Conservation (phyloP, 768 basidiomycete species). For the Leccinum imitatum region DNA sequence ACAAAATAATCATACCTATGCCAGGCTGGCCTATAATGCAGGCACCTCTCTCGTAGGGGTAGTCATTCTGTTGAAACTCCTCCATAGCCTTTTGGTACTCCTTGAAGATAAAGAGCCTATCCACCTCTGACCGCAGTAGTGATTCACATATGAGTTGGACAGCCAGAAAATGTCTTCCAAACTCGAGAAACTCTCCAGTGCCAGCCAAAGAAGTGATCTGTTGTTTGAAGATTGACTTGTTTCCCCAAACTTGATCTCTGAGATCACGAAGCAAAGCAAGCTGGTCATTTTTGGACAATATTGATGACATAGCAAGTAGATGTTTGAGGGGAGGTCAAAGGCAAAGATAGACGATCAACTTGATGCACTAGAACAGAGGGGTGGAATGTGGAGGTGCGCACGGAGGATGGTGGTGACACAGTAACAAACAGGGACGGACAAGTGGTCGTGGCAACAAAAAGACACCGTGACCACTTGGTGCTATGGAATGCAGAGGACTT, state of each 20-base stretch:
- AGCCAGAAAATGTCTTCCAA: neutral
- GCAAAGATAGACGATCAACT: no score
- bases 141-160: neutral
- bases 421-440: constrained; percentile 23
- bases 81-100: neutral
- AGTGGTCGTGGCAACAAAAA: no score
- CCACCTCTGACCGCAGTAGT: neutral
- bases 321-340: no score
- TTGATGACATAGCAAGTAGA: no score
- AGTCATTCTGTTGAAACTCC: neutral
- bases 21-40: neutral
- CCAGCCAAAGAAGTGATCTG: neutral
- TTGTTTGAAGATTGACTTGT: neutral
- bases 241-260: neutral
- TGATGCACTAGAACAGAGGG: no score
- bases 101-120: neutral
- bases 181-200: neutral
- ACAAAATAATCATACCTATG: neutral
- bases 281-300: no score
- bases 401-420: no score
- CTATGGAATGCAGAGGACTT: no score
- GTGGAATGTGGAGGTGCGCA: no score
- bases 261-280: neutral
- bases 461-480: no score
- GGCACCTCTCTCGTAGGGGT: neutral